Conservation (phyloP, 1,284 basidiomycete species). For the Ceratobasidium sp. region DNA sequence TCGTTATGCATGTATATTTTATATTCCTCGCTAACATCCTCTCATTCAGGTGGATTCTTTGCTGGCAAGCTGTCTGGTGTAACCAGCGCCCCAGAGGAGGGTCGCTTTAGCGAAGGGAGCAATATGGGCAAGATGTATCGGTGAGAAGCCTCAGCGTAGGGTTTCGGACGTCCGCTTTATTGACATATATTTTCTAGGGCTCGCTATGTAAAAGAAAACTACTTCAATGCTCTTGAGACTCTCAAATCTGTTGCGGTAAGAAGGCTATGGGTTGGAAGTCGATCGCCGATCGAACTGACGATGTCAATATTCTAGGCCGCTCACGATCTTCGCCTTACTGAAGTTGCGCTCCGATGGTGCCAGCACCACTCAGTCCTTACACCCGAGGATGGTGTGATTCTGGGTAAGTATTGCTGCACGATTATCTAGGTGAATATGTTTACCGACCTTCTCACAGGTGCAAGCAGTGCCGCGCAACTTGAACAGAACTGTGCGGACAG, state of each 20-base stretch:
- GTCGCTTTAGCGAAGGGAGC: constrained; percentile 54
- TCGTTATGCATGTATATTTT: background rate
- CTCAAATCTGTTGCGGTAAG: constrained; percentile 57
- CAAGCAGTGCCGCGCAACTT: constrained; percentile 56
- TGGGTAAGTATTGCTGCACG: constrained; percentile 47
- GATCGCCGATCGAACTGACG: background rate
- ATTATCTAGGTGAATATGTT: no score
- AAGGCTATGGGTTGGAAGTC: background rate
- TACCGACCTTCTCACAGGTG: constrained; percentile 45
- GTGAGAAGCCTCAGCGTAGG: constrained; percentile 27
- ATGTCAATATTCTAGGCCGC: constrained; percentile 13
- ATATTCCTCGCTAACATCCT: background rate
- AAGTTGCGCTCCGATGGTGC: constrained; percentile 61
- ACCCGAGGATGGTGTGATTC: constrained; percentile 58
- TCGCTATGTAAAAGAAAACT: constrained; percentile 60
- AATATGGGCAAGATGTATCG: constrained; percentile 57
- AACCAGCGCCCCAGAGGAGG: constrained; percentile 52
- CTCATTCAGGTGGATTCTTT: constrained; percentile 58
- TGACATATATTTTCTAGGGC: background rate
- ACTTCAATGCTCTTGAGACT: constrained; percentile 60
- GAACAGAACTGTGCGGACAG: constrained; percentile 55
- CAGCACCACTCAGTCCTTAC: constrained; percentile 60
- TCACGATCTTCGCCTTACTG: constrained; percentile 56
- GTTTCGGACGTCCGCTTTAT: background rate
- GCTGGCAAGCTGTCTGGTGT: constrained; percentile 58